Evolutionary conservation across 208 protist genomes (phyloP).

Genomic region (Trichomonas gallinae): DNA sequence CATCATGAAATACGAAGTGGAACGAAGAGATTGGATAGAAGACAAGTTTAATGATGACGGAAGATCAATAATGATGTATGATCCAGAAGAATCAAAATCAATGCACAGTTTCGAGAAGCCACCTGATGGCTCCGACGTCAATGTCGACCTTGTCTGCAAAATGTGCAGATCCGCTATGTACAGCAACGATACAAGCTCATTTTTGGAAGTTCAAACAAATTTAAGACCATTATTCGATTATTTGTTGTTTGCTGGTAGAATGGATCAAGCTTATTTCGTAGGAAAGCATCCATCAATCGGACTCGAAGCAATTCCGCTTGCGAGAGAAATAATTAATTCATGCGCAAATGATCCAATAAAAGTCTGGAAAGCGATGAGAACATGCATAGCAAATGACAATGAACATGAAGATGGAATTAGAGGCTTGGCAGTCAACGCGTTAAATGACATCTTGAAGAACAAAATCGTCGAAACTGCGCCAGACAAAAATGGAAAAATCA

Average conservation of each 20-base stretch:
- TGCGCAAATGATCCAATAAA: not conserved
- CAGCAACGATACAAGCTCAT: not conserved
- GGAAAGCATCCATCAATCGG: not conserved
- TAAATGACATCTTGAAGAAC: not conserved
- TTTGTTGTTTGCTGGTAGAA: not conserved
- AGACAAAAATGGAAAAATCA: not conserved
- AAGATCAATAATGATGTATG: not conserved
- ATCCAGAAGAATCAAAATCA: not conserved
- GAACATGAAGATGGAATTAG: not conserved
- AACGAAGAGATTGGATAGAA: not conserved
- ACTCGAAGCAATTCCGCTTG: not conserved
- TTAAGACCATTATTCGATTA: not conserved
- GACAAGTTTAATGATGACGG: too few relatives aligned
- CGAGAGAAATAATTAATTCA: not conserved
- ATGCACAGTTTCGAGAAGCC: not conserved
- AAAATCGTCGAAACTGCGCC: not conserved
- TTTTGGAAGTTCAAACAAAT: not conserved
- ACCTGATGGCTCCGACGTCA: not conserved
- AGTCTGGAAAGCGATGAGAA: not conserved
- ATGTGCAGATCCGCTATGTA: not conserved
- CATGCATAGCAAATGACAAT: not conserved
- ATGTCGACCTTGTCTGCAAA: not conserved
- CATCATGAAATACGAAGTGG: not conserved
- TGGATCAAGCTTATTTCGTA: not conserved
- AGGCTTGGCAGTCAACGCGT: not conserved